Evolutionary conservation across 1,139 yeast genomes (phyloP).

Genomic region (Diutina sp.): DNA sequence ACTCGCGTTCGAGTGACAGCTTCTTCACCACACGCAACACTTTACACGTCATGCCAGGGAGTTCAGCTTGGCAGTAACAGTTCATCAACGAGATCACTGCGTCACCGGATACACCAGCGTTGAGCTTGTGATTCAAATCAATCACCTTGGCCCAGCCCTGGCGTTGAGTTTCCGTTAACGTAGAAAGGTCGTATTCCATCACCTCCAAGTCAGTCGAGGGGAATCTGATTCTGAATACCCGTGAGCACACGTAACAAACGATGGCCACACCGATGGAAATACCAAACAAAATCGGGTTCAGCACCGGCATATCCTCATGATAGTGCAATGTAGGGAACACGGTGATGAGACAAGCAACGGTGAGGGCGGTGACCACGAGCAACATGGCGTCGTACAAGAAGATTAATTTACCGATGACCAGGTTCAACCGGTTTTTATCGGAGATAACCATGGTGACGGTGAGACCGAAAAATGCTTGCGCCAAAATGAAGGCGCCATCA

Average conservation of each 20-base stretch:
- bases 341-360: background rate
- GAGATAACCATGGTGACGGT: background rate
- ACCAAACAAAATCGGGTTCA: conserved; percentile 1
- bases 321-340: background rate
- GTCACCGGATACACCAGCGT: conserved; percentile 25
- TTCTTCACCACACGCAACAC: conserved; percentile 20
- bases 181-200: conserved; percentile 18
- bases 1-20: conserved; percentile 3
- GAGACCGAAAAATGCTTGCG: background rate
- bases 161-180: conserved; percentile 16
- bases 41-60: conserved; percentile 19
- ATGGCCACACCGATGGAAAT: background rate
- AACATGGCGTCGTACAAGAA: background rate
- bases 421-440: conserved; percentile 1
- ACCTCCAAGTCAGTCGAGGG: conserved; percentile 12
- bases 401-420: background rate
- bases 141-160: conserved; percentile 25
- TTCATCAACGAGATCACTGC: conserved; percentile 24
- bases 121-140: conserved; percentile 16
- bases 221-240: background rate
- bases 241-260: background rate
- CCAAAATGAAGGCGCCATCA: conserved; percentile 1
- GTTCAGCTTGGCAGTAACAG: conserved; percentile 17
- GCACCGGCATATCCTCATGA: background rate
- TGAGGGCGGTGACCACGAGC: background rate